Percentiles rank a stretch among this genome's conserved stretches.
Conservation (phyloP, 2,329 filamentous ascomycete species). For the Monosporascus sp. region DNA sequence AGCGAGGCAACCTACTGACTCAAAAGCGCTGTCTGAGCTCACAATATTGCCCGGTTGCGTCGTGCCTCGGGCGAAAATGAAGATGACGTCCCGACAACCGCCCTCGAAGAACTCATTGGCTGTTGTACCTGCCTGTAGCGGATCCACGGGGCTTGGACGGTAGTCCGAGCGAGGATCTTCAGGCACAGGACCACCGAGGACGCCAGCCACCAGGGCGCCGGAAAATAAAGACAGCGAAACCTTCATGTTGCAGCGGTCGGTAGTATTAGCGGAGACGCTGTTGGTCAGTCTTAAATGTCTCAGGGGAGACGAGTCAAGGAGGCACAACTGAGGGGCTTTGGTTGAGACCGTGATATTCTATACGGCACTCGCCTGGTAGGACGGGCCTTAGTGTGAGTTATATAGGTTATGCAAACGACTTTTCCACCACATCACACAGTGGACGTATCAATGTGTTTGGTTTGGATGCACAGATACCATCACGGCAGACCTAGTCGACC, state of each 20-base stretch:
- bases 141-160: background rate
- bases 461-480: too few species aligned
- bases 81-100: conserved; percentile 29
- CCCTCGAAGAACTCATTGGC: conserved; percentile 31
- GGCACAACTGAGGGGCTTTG: background rate
- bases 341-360: too few species aligned
- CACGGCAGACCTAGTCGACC: too few species aligned
- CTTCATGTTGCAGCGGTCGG: background rate
- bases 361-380: too few species aligned
- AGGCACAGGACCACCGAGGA: background rate
- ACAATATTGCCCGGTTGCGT: conserved; percentile 34
- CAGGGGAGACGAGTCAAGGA: background rate
- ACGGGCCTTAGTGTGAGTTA: too few species aligned
- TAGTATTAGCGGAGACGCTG: background rate
- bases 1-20: too few species aligned
- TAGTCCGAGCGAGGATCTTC: background rate
- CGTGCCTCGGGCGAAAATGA: conserved; percentile 35
- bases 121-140: conserved; percentile 7
- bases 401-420: too few species aligned
- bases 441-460: too few species aligned
- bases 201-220: background rate
- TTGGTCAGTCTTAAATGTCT: background rate
- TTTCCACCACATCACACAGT: too few species aligned
- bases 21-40: conserved; percentile 9
- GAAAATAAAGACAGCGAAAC: background rate